Base-by-base conservation (phyloP, 306 rosid species). In the Vigna mungo region DNA sequence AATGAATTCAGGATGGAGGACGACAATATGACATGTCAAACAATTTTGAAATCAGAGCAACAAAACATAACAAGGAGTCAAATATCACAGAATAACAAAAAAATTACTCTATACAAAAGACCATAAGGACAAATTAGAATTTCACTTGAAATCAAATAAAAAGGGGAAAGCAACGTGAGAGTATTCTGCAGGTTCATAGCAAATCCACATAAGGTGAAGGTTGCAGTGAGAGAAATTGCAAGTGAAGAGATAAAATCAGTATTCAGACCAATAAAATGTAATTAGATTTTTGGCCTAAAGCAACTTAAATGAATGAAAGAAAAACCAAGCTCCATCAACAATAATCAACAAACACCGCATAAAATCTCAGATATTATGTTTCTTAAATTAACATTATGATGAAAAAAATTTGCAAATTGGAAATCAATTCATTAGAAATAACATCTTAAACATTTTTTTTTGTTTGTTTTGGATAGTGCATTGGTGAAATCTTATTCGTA, bases 241-340 rank as follows among this genome's bases (percentile, higher is more conserved):
- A 41, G 79, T 51, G 43, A 54, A 64, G 60, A 56, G 71, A 80
- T 74, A 56, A 27, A 68, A 49, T 47, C 47, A 6, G 16, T 48
- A 68, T 49, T 60, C 36, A 21, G 21, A 34, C 72, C 46, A 60
- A 2, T 21, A 59, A 74, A n/a, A n/a, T n/a, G n/a, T n/a, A 7
- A 71, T n/a, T 49, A 21, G 10, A 21, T 1, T 59, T 78, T 48
- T 49, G n/a, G 56, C 58, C 30, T 7, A 25, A 21, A 16, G 20
- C 64, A 36, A 43, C 55, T 70, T 59, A 25, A 44, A 68, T 58
- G 56, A 65, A 65, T 36, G 53, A 70, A 70, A 69, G 43, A n/a
- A 21, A 48, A 44, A 60, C 39, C 34, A 78, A 55, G 55, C 32
- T 14, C 65, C 65, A 60, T 36, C 73, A 46, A 46, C 53, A 34